Conservation (phyloP, 345 rosid species). For the Salix suchowensis region DNA sequence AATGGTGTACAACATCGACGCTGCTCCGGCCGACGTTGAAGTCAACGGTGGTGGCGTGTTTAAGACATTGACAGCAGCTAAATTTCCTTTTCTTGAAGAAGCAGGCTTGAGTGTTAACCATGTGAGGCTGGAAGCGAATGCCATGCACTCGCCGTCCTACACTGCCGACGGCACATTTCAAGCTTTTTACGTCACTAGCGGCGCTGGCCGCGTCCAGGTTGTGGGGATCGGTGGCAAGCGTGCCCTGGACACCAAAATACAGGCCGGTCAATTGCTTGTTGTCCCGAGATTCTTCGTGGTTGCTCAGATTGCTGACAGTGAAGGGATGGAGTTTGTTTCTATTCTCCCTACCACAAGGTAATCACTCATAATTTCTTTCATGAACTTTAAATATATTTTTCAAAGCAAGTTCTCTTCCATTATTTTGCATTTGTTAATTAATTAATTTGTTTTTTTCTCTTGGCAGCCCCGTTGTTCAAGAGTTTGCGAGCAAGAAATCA, state of each 20-base stretch:
- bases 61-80: background rate
- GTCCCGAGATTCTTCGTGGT: conserved; percentile 27
- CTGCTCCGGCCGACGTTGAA: conserved; percentile 4
- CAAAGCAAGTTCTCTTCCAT: too few species aligned
- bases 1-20: conserved; percentile 12
- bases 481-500: conserved; percentile 17
- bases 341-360: conserved; percentile 12
- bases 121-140: conserved; percentile 17
- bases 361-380: background rate
- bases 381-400: too few species aligned
- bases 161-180: background rate
- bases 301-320: conserved; percentile 6
- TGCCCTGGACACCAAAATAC: conserved; percentile 11
- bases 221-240: conserved; percentile 24
- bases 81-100: conserved; percentile 18
- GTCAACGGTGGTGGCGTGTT: conserved; percentile 18
- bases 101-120: conserved; percentile 19
- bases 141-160: conserved; percentile 19
- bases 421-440: too few species aligned
- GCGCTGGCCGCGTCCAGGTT: conserved; percentile 26
- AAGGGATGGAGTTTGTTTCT: conserved; percentile 26
- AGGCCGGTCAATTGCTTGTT: conserved; percentile 25
- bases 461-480: conserved; percentile 12
- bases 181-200: conserved; percentile 12
- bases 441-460: too few species aligned